phyloP scores from a whole-genome alignment of 108 stramenopile species.

The Cyclotella baltica region DNA sequence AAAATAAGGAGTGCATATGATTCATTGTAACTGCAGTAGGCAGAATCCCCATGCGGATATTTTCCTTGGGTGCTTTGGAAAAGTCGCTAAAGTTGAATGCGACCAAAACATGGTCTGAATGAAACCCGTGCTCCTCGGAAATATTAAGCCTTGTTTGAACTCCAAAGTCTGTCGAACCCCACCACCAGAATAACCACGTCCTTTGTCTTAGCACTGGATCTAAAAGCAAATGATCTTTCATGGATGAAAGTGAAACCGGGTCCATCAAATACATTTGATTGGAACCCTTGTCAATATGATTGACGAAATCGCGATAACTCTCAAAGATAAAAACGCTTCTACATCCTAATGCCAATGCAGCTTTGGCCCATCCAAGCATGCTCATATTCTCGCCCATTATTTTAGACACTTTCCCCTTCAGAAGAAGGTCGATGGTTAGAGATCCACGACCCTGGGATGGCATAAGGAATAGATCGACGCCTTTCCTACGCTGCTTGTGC shows the following conservation, averaged over 20 bases:
- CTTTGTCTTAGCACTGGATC: not conserved
- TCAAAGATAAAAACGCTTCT: not conserved
- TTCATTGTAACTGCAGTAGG: not conserved
- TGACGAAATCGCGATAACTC: not conserved
- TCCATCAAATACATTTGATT: conserved; percentile 5
- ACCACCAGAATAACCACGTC: not conserved
- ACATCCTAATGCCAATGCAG: conserved; percentile 6
- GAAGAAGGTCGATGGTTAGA: not conserved
- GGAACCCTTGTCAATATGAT: not conserved
- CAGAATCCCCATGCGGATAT: not conserved
- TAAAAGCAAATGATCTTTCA: not conserved
- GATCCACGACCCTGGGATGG: not conserved
- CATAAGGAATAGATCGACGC: not conserved
- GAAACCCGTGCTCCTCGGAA: not conserved
- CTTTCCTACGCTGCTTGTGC: too few relatives aligned
- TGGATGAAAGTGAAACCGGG: not conserved
- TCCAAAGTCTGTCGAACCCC: too few relatives aligned
- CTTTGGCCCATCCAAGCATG: conserved; percentile 5
- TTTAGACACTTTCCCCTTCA: not conserved
- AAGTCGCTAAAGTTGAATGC: not conserved
- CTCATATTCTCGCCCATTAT: conserved; percentile 3
- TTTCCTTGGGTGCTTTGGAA: not conserved
- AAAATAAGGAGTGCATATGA: too few relatives aligned
- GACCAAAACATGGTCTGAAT: not conserved
- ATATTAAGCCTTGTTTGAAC: not conserved